Evolutionary conservation across 148 eudicot species (phyloP).

Genomic region (Pouteria glomerata): DNA sequence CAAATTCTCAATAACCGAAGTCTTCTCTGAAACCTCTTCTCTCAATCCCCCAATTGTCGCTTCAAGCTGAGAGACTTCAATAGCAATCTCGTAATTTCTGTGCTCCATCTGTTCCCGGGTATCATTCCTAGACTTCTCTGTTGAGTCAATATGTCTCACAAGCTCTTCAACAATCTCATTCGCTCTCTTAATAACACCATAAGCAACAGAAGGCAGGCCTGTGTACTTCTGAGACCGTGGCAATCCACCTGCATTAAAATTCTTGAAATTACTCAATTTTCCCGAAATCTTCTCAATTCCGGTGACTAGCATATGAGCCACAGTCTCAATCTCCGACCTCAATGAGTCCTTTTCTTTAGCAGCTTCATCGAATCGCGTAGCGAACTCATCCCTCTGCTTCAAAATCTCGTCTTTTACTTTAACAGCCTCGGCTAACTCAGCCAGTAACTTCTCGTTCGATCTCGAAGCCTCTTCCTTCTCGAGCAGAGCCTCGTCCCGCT

Average conservation of each 20-base stretch:
- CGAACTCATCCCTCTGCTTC: too few species aligned
- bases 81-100: constrained; percentile 90
- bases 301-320: constrained; percentile 75
- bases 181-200: constrained; percentile 87
- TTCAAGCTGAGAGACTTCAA: constrained; percentile 92
- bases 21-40: constrained; percentile 62
- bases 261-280: constrained; percentile 60
- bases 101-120: constrained; percentile 77
- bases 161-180: constrained; percentile 95
- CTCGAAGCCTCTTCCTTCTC: constrained; percentile 46
- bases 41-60: constrained; percentile 65
- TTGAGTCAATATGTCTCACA: constrained; percentile 53
- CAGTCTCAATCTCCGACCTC: constrained; percentile 66
- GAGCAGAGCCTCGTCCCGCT: constrained; percentile 49
- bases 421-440: constrained; percentile 41
- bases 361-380: constrained; percentile 57
- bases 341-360: constrained; percentile 55
- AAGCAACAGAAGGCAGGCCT: constrained; percentile 84
- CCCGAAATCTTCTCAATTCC: constrained; percentile 88
- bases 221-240: constrained; percentile 85
- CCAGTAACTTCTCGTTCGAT: constrained; percentile 42
- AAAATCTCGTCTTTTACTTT: constrained; percentile 28
- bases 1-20: constrained; percentile 43
- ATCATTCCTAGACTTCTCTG: constrained; percentile 60
- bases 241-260: constrained; percentile 58